Evolutionary conservation across 345 rosid species (phyloP), one percentile per base, ranked within the genome.

Genomic region (Bruguiera gymnorhiza): DNA sequence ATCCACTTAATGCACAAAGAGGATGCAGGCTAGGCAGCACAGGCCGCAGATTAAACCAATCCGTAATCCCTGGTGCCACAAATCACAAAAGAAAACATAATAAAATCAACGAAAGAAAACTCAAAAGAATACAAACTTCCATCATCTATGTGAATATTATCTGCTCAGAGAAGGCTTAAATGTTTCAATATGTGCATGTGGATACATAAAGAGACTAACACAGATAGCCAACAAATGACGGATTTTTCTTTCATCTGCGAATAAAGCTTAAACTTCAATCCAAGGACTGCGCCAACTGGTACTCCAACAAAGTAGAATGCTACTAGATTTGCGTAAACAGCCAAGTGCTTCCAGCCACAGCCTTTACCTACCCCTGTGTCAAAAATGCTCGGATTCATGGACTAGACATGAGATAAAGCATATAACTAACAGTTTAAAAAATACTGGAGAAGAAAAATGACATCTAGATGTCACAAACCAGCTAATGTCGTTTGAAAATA

Each of bases 331-430:
- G 70, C 84, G 62, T 68, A 66, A 2, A 83, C 81, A 8, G 76
- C 98, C 63, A 86, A 50, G 2, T 73, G 86, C 66, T 93, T 92
- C 94, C 94, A 89, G 18, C 92, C 97, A 8, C 94, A 83, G 46
- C 94, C 97, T 78, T 93, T 86, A 0, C 86, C 86, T 48, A 88
- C 91, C 70, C 92, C 97, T 88, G 67, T 52, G 32, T 18, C n/a
- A 21, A 11, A 2, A 20, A 24, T 18, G 16, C n/a, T 11, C 31
- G 2, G 18, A 53, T 4, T 53, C 27, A n/a, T 31, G 31, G 20
- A 6, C 2, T 4, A 6, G 57, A 31, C 59, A 52, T 6, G 3
- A 0, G 16, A 6, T 19, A 8, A 26, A 39, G 20, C 6, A 18
- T 26, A 5, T 16, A 26, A 9, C 13, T 43, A 2, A 11, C 7